These are phyloP conservation scores for Ceratocystis eucalypticola DNA, from an alignment of 2,329 filamentous ascomycete genomes.

Conservation along the genomic window DNA sequence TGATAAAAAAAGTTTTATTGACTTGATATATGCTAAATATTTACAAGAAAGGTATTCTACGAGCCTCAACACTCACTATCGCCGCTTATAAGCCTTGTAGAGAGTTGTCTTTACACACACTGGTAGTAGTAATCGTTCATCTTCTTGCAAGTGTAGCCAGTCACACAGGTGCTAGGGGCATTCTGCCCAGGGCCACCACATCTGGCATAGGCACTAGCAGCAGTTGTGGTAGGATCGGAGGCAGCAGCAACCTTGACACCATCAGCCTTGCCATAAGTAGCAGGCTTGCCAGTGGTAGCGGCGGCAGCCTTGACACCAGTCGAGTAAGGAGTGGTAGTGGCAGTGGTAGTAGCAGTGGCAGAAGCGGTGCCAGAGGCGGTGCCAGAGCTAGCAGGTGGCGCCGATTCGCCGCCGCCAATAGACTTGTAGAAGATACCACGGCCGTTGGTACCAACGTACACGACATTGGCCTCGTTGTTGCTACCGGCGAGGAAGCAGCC, in stretches of 20 bases:
- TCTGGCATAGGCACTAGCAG: conserved; percentile 23
- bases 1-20: not conserved
- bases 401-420: not conserved
- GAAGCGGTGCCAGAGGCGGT: not conserved
- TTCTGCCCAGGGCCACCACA: conserved; percentile 35
- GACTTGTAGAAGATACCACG: conserved; percentile 7
- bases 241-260: not conserved
- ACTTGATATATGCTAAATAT: not conserved
- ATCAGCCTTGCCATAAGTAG: not conserved
- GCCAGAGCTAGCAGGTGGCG: no score
- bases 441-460: conserved; percentile 24
- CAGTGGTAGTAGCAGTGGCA: not conserved
- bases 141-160: conserved; percentile 29
- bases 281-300: not conserved
- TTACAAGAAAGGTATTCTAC: conserved; percentile 5
- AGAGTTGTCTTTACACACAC: conserved; percentile 22
- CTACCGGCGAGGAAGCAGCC: conserved; percentile 31
- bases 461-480: conserved; percentile 32
- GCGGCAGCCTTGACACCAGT: not conserved
- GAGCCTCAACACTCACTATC: not conserved
- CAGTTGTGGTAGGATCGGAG: not conserved
- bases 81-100: not conserved
- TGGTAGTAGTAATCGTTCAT: conserved; percentile 30
- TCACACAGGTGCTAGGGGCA: conserved; percentile 33
- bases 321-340: not conserved